phyloP scores from a whole-genome alignment of 257 asterid genomes.

The Cordia subcordata region DNA sequence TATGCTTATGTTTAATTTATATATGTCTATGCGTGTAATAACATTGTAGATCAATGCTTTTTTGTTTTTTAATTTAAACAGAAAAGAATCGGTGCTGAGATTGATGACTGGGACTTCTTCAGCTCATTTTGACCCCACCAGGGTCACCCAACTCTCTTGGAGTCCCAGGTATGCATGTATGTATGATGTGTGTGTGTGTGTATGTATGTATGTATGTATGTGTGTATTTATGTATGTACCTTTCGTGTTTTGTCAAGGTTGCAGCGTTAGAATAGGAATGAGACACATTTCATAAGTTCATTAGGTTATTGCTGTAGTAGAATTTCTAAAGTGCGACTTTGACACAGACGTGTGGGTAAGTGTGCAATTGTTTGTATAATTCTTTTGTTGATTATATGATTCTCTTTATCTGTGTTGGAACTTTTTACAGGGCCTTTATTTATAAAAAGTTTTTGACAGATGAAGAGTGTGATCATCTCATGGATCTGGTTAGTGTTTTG shows the following conservation, averaged over 20 bases:
- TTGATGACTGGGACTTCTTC: slow-evolving; percentile 37
- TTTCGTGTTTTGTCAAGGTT: too few relatives aligned
- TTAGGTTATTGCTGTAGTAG: too few relatives aligned
- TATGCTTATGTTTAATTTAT: too few relatives aligned
- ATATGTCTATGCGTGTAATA: neutral
- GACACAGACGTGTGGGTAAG: too few relatives aligned
- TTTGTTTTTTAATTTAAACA: slow-evolving; percentile 14
- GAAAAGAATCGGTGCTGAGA: slow-evolving; percentile 42
- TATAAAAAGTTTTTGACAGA: slow-evolving; percentile 61
- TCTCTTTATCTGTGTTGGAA: too few relatives aligned
- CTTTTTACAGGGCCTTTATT: slow-evolving; percentile 59
- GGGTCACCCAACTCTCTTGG: slow-evolving; percentile 83
- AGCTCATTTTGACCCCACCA: slow-evolving; percentile 60
- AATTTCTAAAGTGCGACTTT: too few relatives aligned
- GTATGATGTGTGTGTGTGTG: neutral
- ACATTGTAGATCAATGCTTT: slow-evolving; percentile 30
- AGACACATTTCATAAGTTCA: too few relatives aligned
- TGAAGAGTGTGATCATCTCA: slow-evolving; percentile 81
- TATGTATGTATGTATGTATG: neutral
- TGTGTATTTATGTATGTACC: neutral
- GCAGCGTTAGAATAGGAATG: too few relatives aligned
- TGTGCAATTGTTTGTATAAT: neutral
- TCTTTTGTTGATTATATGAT: slow-evolving; percentile 4
- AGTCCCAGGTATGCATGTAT: slow-evolving; percentile 48
- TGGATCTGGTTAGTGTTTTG: slow-evolving; percentile 49